phyloP scores from a whole-genome alignment of 1,139 yeast species.

The Scheffersomyces lignicola region DNA sequence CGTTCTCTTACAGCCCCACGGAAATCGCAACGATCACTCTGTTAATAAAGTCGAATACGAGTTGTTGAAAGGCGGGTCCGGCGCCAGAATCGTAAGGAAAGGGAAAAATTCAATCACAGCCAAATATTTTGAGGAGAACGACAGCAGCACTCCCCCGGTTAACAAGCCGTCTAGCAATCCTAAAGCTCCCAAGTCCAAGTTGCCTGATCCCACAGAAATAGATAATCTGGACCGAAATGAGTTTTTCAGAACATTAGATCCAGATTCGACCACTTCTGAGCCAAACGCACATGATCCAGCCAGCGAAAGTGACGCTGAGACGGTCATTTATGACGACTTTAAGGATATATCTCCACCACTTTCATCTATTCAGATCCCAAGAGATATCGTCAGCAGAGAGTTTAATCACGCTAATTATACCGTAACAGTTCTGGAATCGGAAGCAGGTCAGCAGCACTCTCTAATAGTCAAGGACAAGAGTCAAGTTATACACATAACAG shows the following conservation, averaged over 20 bases:
- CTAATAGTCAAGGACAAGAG: background rate
- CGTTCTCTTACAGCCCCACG: slow-evolving; percentile 17
- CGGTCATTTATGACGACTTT: slow-evolving; percentile 22
- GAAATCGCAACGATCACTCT: too few relatives aligned
- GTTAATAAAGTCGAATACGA: too few relatives aligned
- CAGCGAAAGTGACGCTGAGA: slow-evolving; percentile 26
- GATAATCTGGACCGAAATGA: background rate
- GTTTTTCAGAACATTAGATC: slow-evolving; percentile 3
- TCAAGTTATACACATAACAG: background rate
- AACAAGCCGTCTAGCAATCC: slow-evolving; percentile 1
- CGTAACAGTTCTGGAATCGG: background rate
- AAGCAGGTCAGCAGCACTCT: background rate
- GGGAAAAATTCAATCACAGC: background rate
- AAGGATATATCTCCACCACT: slow-evolving; percentile 10
- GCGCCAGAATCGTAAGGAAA: too few relatives aligned
- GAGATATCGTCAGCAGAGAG: background rate
- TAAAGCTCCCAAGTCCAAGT: slow-evolving; percentile 1
- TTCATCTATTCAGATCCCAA: background rate
- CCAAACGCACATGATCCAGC: slow-evolving; percentile 6
- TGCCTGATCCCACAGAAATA: slow-evolving; percentile 2
- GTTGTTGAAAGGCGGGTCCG: background rate
- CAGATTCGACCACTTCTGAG: background rate
- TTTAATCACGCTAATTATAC: background rate
- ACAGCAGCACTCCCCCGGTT: background rate
- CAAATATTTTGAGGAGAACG: slow-evolving; percentile 1